Evolutionary conservation across 2,329 filamentous ascomycete species (phyloP).

Genomic region (Neonectria punicea): DNA sequence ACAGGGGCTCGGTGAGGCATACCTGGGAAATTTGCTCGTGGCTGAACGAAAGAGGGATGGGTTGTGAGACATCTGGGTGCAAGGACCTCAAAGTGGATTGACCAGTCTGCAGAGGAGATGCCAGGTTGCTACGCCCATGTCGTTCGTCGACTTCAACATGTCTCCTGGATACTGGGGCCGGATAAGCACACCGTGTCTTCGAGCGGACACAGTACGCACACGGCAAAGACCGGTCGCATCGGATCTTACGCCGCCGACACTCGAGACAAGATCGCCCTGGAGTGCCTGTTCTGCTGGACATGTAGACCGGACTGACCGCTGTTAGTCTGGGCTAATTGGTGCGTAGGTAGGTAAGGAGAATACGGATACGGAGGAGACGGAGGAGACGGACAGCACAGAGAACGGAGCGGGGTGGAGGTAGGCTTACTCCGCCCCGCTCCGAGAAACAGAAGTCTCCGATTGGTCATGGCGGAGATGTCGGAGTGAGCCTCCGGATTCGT

Average conservation of each 20-base stretch:
- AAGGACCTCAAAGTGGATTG: too few species aligned
- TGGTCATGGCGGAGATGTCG: constrained; percentile 23
- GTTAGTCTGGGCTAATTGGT: neutral
- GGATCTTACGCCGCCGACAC: constrained; percentile 33
- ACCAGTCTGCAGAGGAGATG: too few species aligned
- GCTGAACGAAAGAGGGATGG: too few species aligned
- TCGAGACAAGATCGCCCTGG: constrained; percentile 26
- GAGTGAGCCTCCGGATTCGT: neutral
- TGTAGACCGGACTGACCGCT: neutral
- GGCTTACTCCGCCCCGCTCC: neutral
- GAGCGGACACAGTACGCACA: constrained; percentile 26
- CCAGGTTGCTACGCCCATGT: neutral
- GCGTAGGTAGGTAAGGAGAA: neutral
- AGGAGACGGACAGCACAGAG: neutral
- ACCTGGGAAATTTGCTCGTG: too few species aligned
- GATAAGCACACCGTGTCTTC: constrained; percentile 24
- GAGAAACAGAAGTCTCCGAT: constrained; percentile 8
- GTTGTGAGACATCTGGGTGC: too few species aligned
- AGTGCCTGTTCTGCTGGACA: constrained; percentile 20
- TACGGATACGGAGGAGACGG: neutral
- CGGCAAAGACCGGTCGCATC: constrained; percentile 26
- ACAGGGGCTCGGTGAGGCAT: too few species aligned
- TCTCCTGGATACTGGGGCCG: neutral
- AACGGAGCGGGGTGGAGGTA: neutral
- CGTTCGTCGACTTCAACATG: neutral